phyloP scores from a whole-genome alignment of 2,329 filamentous ascomycete genomes.

The Aspergillus aculeatus region DNA sequence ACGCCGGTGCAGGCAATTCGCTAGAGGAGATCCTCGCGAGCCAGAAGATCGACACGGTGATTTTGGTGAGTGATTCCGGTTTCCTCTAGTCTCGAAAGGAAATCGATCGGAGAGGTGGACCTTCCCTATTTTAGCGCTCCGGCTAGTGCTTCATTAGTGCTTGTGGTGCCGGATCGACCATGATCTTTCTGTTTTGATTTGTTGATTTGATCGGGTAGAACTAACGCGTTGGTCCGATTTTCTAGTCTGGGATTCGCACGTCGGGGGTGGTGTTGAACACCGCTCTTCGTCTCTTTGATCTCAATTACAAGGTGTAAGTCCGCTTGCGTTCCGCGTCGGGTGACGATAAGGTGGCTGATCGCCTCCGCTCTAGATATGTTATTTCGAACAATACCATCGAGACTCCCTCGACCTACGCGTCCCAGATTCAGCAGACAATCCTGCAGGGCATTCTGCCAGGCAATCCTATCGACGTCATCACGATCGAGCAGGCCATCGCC shows the following conservation, averaged over 20 bases:
- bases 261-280: conserved; percentile 9
- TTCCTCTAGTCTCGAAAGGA: too few species aligned
- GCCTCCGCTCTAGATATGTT: neutral
- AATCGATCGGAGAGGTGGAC: too few species aligned
- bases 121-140: too few species aligned
- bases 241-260: conserved; percentile 4
- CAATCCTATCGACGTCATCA: neutral
- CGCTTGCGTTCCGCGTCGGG: neutral
- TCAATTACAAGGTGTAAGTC: conserved; percentile 9
- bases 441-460: neutral
- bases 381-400: conserved; percentile 3
- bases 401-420: neutral
- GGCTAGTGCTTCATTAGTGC: too few species aligned
- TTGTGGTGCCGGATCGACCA: too few species aligned
- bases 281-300: conserved; percentile 7
- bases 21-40: conserved; percentile 7
- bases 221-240: neutral
- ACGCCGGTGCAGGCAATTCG: conserved; percentile 8
- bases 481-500: conserved; percentile 1
- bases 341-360: neutral
- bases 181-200: too few species aligned
- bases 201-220: too few species aligned
- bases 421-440: neutral
- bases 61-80: neutral
- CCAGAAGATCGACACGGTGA: neutral